These are phyloP conservation scores for Aspergillus neoniger DNA, from an alignment of 2,329 filamentous ascomycete genomes.

Conservation along the genomic window DNA sequence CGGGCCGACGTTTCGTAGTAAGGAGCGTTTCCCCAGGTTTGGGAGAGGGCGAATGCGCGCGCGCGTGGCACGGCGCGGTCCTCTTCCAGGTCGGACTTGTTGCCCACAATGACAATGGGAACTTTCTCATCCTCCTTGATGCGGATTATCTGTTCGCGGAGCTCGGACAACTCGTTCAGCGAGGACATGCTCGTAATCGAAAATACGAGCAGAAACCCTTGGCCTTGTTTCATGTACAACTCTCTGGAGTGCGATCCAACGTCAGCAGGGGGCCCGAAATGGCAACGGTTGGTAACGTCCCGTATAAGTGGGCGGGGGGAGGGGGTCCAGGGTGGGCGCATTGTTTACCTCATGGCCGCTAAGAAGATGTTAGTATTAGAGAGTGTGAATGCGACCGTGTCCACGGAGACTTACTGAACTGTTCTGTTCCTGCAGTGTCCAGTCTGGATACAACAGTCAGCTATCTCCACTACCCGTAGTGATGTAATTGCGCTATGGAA, in stretches of 20 bases:
- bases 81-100: slow-evolving; percentile 88
- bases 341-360: slow-evolving; percentile 60
- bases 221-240: slow-evolving; percentile 89
- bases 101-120: slow-evolving; percentile 86
- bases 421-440: slow-evolving; percentile 88
- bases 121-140: slow-evolving; percentile 87
- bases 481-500: neutral
- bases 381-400: neutral
- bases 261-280: slow-evolving; percentile 5
- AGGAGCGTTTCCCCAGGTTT: slow-evolving; percentile 80
- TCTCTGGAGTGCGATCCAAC: slow-evolving; percentile 54
- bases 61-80: slow-evolving; percentile 76
- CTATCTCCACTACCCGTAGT: neutral
- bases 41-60: slow-evolving; percentile 80
- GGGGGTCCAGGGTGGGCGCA: neutral
- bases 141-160: slow-evolving; percentile 85
- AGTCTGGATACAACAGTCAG: slow-evolving; percentile 54
- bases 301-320: neutral
- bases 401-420: slow-evolving; percentile 73
- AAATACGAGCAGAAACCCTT: slow-evolving; percentile 89
- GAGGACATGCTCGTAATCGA: slow-evolving; percentile 85
- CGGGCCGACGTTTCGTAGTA: slow-evolving; percentile 90
- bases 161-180: slow-evolving; percentile 75
- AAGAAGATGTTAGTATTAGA: slow-evolving; percentile 20
- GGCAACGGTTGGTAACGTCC: neutral